Evolutionary conservation across 169 alveolate genomes (phyloP).

Genomic region (Plasmodium yoelii): DNA sequence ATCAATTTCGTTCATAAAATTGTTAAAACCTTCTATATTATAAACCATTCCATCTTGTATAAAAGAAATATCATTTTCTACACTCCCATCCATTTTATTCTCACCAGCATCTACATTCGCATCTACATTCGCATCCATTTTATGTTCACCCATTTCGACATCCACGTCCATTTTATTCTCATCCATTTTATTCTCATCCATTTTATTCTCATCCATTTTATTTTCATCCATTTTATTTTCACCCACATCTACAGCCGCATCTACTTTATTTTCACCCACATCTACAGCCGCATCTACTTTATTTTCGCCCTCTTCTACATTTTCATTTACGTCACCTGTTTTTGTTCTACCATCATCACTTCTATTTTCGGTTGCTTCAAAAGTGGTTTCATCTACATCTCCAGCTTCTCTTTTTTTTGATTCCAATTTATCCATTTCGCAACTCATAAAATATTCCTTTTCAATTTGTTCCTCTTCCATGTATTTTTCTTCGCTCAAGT

Average conservation of each 20-base stretch:
- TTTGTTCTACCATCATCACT: neutral
- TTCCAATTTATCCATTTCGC: no score
- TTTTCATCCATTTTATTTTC: neutral
- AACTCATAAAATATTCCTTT: neutral
- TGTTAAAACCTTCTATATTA: slow-evolving; percentile 34
- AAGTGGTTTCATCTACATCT: neutral
- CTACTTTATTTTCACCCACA: neutral
- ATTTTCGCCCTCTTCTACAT: neutral
- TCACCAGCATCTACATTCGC: no score
- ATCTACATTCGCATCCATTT: neutral
- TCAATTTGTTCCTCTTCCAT: neutral
- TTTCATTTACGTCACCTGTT: neutral
- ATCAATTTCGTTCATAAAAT: slow-evolving; percentile 46
- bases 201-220: neutral
- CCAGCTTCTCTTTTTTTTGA: neutral
- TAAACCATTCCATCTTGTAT: slow-evolving; percentile 4
- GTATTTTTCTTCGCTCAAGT: slow-evolving; percentile 14
- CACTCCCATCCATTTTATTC: no score
- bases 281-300: neutral
- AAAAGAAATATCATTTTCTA: no score
- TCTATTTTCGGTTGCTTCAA: neutral
- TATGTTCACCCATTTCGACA: neutral
- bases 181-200: neutral
- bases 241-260: neutral
- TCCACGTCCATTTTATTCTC: neutral